Percentiles rank a stretch among this genome's conserved stretches.
Conservation (phyloP, 1,284 basidiomycete species). For the Porogramme epimiltina region DNA sequence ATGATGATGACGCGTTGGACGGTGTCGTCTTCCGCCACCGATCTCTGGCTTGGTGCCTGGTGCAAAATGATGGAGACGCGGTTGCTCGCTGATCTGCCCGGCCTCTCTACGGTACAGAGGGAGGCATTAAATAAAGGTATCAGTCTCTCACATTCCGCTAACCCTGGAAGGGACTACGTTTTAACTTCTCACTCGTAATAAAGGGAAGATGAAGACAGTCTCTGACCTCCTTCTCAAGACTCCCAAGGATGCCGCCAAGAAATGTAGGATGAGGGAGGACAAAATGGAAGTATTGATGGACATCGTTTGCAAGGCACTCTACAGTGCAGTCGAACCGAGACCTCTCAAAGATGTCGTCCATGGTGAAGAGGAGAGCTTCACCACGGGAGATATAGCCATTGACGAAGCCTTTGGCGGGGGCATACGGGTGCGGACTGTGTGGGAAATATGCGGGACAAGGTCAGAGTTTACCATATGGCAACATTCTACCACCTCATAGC, state of each 20-base stretch:
- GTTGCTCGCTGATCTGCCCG: neutral
- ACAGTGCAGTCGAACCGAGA: slow-evolving; percentile 29
- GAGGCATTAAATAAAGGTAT: slow-evolving; percentile 19
- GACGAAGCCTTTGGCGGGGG: slow-evolving; percentile 76
- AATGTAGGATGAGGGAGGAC: slow-evolving; percentile 48
- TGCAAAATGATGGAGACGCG: slow-evolving; percentile 8
- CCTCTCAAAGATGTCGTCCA: slow-evolving; percentile 37
- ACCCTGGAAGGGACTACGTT: too few species aligned
- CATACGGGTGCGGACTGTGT: slow-evolving; percentile 72
- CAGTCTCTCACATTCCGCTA: too few species aligned
- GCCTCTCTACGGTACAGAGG: slow-evolving; percentile 12
- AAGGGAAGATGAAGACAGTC: slow-evolving; percentile 33
- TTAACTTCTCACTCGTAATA: too few species aligned
- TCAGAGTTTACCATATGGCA: slow-evolving; percentile 29
- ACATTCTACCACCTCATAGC: too few species aligned
- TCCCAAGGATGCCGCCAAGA: slow-evolving; percentile 51
- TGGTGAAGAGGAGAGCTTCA: slow-evolving; percentile 47
- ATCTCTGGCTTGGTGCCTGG: neutral
- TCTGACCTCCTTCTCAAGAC: slow-evolving; percentile 52
- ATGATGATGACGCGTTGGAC: neutral
- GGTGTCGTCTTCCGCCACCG: slow-evolving; percentile 5
- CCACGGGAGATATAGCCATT: slow-evolving; percentile 70
- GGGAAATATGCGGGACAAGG: slow-evolving; percentile 88
- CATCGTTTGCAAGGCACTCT: slow-evolving; percentile 41
- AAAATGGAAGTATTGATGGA: slow-evolving; percentile 55